A percentile compares a stretch with the other conserved stretches of the same genome.
Evolutionary conservation across 371 early-diverging fungal genomes (phyloP).

Genomic region (Funneliformis caledonium): DNA sequence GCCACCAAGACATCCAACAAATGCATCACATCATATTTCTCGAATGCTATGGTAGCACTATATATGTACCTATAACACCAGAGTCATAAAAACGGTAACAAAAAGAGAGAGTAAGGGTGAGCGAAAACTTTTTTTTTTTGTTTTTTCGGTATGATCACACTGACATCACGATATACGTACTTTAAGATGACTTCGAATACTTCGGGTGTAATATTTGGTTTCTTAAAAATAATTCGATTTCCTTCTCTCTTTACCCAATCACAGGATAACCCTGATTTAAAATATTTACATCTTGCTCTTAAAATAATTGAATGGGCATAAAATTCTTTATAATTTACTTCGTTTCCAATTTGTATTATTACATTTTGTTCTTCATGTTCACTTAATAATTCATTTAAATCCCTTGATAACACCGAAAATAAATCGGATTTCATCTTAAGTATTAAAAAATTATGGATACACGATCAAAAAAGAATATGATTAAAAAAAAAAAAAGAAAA

Average conservation of each 20-base stretch:
- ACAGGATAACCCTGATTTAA: conserved; percentile 17
- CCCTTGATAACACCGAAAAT: conserved; percentile 2
- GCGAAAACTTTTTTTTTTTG: too few relatives aligned
- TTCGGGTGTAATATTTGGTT: not conserved
- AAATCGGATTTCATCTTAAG: conserved; percentile 22
- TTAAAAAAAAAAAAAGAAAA: too few relatives aligned
- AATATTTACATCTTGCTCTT: conserved; percentile 27
- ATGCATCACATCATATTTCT: conserved; percentile 12
- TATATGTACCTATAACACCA: conserved; percentile 32
- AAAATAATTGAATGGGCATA: conserved; percentile 30
- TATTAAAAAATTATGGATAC: too few relatives aligned
- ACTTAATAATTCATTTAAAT: conserved; percentile 20
- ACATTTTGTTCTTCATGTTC: conserved; percentile 25
- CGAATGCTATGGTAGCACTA: conserved; percentile 7
- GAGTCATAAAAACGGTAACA: not conserved
- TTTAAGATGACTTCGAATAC: not conserved
- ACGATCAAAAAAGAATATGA: too few relatives aligned
- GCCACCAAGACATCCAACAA: conserved; percentile 29
- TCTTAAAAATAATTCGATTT: conserved; percentile 3
- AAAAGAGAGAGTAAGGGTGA: too few relatives aligned
- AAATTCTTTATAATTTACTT: conserved; percentile 11
- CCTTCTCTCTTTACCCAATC: conserved; percentile 12
- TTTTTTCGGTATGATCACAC: not conserved
- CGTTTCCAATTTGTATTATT: conserved; percentile 17
- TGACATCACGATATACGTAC: not conserved